A percentile compares a stretch with the other conserved stretches of the same genome.
Evolutionary conservation across 805 yeast genomes (phyloP).

Genomic region (Lachancea waltii): DNA sequence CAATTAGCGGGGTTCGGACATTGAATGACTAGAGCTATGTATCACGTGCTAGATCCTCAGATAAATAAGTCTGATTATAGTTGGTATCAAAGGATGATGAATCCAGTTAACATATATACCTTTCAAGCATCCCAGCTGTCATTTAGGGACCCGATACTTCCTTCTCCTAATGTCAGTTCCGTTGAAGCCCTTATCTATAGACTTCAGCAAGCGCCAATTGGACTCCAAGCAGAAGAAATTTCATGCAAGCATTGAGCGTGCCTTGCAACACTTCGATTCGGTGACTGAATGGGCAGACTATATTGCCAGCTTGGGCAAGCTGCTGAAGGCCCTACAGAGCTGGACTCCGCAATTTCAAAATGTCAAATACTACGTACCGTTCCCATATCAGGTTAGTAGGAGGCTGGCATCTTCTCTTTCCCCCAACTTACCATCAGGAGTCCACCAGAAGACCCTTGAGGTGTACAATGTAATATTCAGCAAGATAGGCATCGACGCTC

Average conservation of each 20-base stretch:
- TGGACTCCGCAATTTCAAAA: slow-evolving; percentile 35
- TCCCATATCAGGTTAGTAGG: slow-evolving; percentile 56
- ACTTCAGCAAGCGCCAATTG: slow-evolving; percentile 30
- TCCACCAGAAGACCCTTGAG: slow-evolving; percentile 80
- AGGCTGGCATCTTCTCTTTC: slow-evolving; percentile 74
- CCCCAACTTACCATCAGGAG: slow-evolving; percentile 86
- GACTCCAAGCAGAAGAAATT: slow-evolving; percentile 65
- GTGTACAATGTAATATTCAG: slow-evolving; percentile 67
- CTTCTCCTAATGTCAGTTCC: slow-evolving; percentile 31
- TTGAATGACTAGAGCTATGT: too few relatives aligned
- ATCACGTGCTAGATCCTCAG: too few relatives aligned
- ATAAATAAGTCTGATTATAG: too few relatives aligned
- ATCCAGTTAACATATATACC: too few relatives aligned
- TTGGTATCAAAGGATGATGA: too few relatives aligned
- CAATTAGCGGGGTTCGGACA: too few relatives aligned
- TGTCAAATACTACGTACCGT: slow-evolving; percentile 56
- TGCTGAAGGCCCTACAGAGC: slow-evolving; percentile 63
- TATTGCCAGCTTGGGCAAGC: slow-evolving; percentile 76
- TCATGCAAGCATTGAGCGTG: slow-evolving; percentile 60
- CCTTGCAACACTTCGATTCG: slow-evolving; percentile 67
- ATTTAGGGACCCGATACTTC: too few relatives aligned
- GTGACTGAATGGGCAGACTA: slow-evolving; percentile 98
- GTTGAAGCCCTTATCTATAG: slow-evolving; percentile 28
- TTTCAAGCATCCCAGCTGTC: too few relatives aligned
- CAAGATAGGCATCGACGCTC: slow-evolving; percentile 47